Conservation (phyloP, 768 basidiomycete genomes). For the Amanita jacksonii region DNA sequence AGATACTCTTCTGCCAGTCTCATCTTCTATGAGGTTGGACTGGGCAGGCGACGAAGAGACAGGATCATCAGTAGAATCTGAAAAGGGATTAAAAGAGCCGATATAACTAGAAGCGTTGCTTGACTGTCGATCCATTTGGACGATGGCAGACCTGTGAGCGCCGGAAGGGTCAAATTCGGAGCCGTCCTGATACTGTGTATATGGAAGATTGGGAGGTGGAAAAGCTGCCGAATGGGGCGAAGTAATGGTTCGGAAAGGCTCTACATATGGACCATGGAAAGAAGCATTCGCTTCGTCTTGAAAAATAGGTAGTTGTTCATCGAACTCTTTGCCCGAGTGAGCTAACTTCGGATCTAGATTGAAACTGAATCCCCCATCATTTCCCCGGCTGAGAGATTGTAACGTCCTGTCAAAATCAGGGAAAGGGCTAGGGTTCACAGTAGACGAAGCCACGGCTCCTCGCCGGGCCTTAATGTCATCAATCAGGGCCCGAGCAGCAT, state of each 20-base stretch:
- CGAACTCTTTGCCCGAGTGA: slow-evolving; percentile 29
- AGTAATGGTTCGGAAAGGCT: slow-evolving; percentile 44
- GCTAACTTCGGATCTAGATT: slow-evolving; percentile 76
- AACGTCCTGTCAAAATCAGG: slow-evolving; percentile 85
- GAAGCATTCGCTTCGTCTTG: slow-evolving; percentile 38
- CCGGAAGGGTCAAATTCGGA: slow-evolving; percentile 48
- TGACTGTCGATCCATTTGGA: slow-evolving; percentile 35
- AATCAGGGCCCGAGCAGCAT: slow-evolving; percentile 71
- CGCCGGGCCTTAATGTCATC: slow-evolving; percentile 76
- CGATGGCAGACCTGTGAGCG: slow-evolving; percentile 25
- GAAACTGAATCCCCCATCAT: slow-evolving; percentile 74
- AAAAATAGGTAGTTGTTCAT: slow-evolving; percentile 43
- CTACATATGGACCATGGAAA: slow-evolving; percentile 56
- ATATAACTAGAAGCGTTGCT: slow-evolving; percentile 45
- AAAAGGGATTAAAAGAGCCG: slow-evolving; percentile 78
- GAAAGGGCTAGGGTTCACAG: slow-evolving; percentile 54
- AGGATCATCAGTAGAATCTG: slow-evolving; percentile 44
- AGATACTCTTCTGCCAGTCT: slow-evolving; percentile 57
- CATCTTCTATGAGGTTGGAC: slow-evolving; percentile 43
- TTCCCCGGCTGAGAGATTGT: slow-evolving; percentile 56
- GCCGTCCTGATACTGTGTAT: slow-evolving; percentile 36
- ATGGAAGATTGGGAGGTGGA: slow-evolving; percentile 45
- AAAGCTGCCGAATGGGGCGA: slow-evolving; percentile 26
- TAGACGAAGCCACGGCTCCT: slow-evolving; percentile 37
- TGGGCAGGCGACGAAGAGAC: slow-evolving; percentile 23